These are phyloP conservation scores for Meyerozyma athensensis DNA, from an alignment of 1,139 yeast genomes.

Conservation along the genomic window DNA sequence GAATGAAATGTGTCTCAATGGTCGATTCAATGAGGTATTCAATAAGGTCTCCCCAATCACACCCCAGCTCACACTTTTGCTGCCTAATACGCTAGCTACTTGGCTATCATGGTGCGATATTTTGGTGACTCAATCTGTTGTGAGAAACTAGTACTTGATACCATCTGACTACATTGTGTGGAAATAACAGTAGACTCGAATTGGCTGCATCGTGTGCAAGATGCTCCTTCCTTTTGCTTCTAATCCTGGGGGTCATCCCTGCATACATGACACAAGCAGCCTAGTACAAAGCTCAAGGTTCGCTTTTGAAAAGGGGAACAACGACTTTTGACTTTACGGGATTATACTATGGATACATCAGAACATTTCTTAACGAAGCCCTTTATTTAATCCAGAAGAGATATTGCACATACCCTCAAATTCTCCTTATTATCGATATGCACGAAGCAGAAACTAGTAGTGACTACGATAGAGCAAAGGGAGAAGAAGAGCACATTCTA, in stretches of 20 bases:
- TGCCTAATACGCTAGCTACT: background rate
- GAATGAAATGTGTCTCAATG: background rate
- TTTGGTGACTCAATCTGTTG: no score
- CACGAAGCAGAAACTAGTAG: background rate
- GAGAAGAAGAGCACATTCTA: constrained; percentile 1
- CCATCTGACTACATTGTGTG: no score
- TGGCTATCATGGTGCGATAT: background rate
- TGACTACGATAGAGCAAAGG: constrained; percentile 1
- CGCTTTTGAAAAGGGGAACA: no score
- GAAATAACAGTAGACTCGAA: no score
- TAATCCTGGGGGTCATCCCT: background rate
- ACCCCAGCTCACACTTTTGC: no score
- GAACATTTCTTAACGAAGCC: no score
- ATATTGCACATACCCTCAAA: background rate
- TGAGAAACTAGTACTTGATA: no score
- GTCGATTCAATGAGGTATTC: background rate
- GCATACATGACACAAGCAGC: background rate
- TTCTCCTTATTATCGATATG: background rate
- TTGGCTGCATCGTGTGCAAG: no score
- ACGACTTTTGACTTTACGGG: no score
- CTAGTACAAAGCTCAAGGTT: background rate
- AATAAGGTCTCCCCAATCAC: no score
- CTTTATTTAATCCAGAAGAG: background rate
- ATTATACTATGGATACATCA: no score
- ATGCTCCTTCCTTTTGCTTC: background rate